A percentile compares a stretch with the other conserved stretches of the same genome.
phyloP scores from a whole-genome alignment of 495 filamentous ascomycete genomes.

The Poronia punctata region DNA sequence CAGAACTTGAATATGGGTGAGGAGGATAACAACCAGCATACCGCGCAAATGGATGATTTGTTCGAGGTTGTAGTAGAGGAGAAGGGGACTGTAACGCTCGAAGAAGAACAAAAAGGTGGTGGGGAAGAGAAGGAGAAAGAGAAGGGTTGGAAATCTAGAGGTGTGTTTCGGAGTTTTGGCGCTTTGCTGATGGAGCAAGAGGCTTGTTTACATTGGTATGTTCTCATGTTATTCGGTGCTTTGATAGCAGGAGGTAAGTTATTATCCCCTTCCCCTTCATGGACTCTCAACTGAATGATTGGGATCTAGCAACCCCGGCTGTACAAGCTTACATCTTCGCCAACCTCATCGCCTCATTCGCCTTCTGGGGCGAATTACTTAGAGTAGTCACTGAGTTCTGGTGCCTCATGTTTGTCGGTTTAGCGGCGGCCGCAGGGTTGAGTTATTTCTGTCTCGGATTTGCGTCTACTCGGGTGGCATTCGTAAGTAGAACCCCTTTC shows the following conservation, averaged over 20 bases:
- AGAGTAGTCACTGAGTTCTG: conserved; percentile 46
- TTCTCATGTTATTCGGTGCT: conserved; percentile 37
- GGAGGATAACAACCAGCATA: too few species aligned
- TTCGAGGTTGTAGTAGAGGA: conserved; percentile 27
- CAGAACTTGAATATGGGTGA: conserved; percentile 37
- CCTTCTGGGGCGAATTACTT: conserved; percentile 36
- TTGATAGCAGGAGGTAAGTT: conserved; percentile 45
- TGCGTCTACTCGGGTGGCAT: conserved; percentile 44
- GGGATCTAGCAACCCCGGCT: conserved; percentile 34
- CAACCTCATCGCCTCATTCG: conserved; percentile 40
- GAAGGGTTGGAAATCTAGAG: conserved; percentile 19
- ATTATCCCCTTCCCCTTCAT: background rate
- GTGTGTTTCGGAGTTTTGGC: conserved; percentile 39
- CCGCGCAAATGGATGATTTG: conserved; percentile 10
- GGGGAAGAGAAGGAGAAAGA: conserved; percentile 18
- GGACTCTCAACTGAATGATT: conserved; percentile 9
- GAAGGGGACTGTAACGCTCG: conserved; percentile 31
- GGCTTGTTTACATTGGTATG: conserved; percentile 40
- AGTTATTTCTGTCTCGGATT: conserved; percentile 50
- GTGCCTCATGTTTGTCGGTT: conserved; percentile 58
- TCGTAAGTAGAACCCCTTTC: too few species aligned
- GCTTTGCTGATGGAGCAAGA: conserved; percentile 43
- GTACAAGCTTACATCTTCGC: conserved; percentile 47
- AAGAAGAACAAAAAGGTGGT: conserved; percentile 18
- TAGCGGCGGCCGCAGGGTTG: conserved; percentile 43